Evolutionary conservation across 108 stramenopile genomes (phyloP).

Genomic region (Cyclotella baltica): DNA sequence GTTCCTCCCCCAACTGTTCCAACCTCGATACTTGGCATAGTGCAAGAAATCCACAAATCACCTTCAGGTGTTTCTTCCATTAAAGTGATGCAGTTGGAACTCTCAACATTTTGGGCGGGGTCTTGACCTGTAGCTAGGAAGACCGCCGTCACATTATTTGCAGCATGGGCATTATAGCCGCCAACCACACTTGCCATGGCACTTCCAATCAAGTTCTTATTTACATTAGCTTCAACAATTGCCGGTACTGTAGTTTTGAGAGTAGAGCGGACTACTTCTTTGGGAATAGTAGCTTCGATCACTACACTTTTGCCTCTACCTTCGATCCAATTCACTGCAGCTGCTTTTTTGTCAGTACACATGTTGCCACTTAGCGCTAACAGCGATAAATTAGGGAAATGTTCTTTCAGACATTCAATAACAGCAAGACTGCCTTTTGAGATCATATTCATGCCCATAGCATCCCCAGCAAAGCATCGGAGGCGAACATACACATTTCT

Average conservation of each 20-base stretch:
- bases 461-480: constrained; percentile 96
- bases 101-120: constrained; percentile 99
- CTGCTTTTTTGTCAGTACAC: constrained; percentile 99
- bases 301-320: constrained; percentile 98
- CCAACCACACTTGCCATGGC: constrained; percentile 97
- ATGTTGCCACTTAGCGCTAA: constrained; percentile 97
- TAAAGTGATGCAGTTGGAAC: constrained; percentile 93
- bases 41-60: constrained; percentile 92
- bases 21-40: constrained; percentile 99
- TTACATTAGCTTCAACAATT: constrained; percentile 91
- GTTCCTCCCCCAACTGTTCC: constrained; percentile 99
- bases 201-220: constrained; percentile 98
- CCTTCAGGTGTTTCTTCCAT: constrained; percentile 92
- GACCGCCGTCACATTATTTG: constrained; percentile 98
- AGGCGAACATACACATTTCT: constrained; percentile 95
- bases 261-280: constrained; percentile 80
- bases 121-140: constrained; percentile 99
- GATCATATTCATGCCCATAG: constrained; percentile 99
- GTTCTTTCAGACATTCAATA: constrained; percentile 74
- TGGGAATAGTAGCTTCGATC: constrained; percentile 92
- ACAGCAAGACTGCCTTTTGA: constrained; percentile 95
- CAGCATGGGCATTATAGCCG: constrained; percentile 98
- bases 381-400: constrained; percentile 80
- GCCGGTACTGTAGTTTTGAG: constrained; percentile 95
- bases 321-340: constrained; percentile 98